Evolutionary conservation across 2,329 filamentous ascomycete species (phyloP).

Genomic region (Neonectria neomacrospora): DNA sequence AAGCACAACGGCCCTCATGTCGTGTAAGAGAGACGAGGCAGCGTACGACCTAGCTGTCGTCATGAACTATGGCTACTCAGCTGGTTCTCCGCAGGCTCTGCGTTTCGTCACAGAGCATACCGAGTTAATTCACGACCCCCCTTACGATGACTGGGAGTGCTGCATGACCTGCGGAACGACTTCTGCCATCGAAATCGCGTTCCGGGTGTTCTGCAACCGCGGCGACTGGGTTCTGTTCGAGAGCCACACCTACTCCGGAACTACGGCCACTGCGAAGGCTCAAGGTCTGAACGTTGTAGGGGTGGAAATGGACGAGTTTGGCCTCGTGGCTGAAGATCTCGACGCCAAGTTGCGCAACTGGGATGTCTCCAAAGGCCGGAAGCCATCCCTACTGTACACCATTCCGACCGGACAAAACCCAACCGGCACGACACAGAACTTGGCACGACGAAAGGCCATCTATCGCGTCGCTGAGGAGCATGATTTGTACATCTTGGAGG

Average conservation of each 20-base stretch:
- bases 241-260: conserved; percentile 60
- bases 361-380: conserved; percentile 59
- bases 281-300: neutral
- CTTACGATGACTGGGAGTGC: conserved; percentile 78
- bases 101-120: conserved; percentile 81
- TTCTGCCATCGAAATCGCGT: conserved; percentile 72
- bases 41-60: conserved; percentile 57
- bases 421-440: conserved; percentile 79
- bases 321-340: conserved; percentile 63
- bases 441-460: conserved; percentile 71
- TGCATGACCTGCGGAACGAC: conserved; percentile 75
- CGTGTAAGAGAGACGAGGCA: conserved; percentile 23
- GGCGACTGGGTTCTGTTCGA: conserved; percentile 78
- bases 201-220: conserved; percentile 69
- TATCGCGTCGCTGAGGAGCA: conserved; percentile 81
- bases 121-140: conserved; percentile 77
- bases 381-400: conserved; percentile 63
- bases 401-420: conserved; percentile 84
- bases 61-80: conserved; percentile 80
- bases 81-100: conserved; percentile 75
- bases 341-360: conserved; percentile 73
- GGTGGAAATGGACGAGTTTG: conserved; percentile 10
- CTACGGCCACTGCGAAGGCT: conserved; percentile 41
- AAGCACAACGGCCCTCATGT: neutral
- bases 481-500: conserved; percentile 83